Evolutionary conservation across 1,139 yeast species (phyloP).

Genomic region (Citeromyces siamensis): DNA sequence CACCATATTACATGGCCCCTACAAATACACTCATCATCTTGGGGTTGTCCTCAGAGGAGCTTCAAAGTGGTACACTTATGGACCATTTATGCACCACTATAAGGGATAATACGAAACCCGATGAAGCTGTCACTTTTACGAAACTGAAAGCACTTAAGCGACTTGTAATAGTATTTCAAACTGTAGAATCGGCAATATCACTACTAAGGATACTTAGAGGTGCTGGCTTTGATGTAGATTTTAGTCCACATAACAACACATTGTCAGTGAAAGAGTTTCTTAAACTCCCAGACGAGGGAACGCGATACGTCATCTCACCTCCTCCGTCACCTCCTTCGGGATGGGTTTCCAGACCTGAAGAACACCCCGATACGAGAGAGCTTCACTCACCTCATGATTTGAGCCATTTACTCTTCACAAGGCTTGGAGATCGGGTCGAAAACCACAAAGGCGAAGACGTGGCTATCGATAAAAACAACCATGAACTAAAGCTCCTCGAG

Average conservation of each 20-base stretch:
- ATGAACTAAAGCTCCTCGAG: background rate
- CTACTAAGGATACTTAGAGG: conserved; percentile 10
- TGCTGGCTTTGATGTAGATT: conserved; percentile 8
- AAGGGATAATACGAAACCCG: conserved; percentile 8
- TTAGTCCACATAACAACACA: conserved; percentile 8
- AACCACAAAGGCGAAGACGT: conserved; percentile 4
- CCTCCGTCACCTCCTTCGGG: conserved; percentile 14
- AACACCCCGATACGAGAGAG: conserved; percentile 9
- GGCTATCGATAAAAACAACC: background rate
- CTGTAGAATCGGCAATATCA: conserved; percentile 9
- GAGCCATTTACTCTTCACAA: conserved; percentile 9
- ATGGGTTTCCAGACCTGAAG: conserved; percentile 10
- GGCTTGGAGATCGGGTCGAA: conserved; percentile 9
- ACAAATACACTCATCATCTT: conserved; percentile 18
- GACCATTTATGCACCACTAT: conserved; percentile 12
- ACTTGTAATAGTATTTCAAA: conserved; percentile 16
- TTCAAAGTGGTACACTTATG: conserved; percentile 12
- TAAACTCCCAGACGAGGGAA: conserved; percentile 11
- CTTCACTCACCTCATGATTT: conserved; percentile 11
- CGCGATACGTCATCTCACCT: conserved; percentile 12
- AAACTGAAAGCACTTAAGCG: conserved; percentile 17
- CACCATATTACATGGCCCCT: conserved; percentile 4
- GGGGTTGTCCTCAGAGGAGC: conserved; percentile 11
- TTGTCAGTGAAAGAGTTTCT: conserved; percentile 11
- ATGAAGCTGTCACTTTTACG: conserved; percentile 14